Base-by-base conservation (phyloP, 225 moss, liverwort and hornwort species). In the Sphagnum tenellum region DNA sequence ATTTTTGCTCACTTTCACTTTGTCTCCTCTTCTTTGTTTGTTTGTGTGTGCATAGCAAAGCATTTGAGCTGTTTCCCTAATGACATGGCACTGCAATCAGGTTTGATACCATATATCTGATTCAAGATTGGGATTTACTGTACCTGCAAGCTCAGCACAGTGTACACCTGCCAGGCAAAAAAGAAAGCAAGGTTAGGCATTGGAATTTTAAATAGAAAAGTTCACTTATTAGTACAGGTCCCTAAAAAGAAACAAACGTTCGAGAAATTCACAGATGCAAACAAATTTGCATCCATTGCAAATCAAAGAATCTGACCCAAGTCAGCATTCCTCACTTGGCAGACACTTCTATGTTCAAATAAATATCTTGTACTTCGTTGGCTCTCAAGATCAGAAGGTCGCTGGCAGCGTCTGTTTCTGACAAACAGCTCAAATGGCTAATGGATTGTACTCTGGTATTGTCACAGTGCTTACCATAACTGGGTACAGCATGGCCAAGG, bases 71-170 rank as follows among this genome's bases (percentile, higher is more conserved):
- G 29, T 29, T 29, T 29, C 29, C 29, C 1, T 29, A 29, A 29
- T 29, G 29, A 29, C 29, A 29, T 29, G 29, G 29, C 29, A 29
- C 29, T 29, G 29, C 29, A 29, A 29, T 29, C 29, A 29, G 29
- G 29, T 29, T 29, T 29, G 29, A 29, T 29, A 29, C 29, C 29
- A 1, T 29, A 29, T 29, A 29, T 29, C 29, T 29, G 29, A 29
- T 29, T 56, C 49, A 75, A 5, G 55, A 62, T 44, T 60, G 64
- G 29, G 0, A 29, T 29, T 29, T 29, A 29, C 29, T 29, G 56
- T 62, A 89, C 98, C 90, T 73, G 93, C 92, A 62, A 98, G 83
- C 77, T 89, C 87, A 61, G 98, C 89, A 66, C 98, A 98, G 73
- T 84, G 88, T 67, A 90, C 75, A 44, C 98, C 98, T 98, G 85